Conservation (phyloP, 2,329 filamentous ascomycete genomes). For the Chaetomiaceae sp. region DNA sequence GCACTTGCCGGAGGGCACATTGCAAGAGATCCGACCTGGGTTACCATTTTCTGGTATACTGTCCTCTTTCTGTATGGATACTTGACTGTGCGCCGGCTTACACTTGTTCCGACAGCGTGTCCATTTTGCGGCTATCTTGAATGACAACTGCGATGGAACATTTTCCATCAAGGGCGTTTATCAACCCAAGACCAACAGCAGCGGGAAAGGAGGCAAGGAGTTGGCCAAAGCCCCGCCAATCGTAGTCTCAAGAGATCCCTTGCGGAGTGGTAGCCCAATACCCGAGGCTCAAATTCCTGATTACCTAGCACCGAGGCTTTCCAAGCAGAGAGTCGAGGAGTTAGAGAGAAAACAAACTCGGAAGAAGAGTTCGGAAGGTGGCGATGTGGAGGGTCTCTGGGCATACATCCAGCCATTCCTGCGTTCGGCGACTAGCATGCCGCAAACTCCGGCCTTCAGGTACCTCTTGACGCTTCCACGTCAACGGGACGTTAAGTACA, state of each 20-base stretch:
- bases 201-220: constrained; percentile 15
- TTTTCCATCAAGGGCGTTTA: constrained; percentile 18
- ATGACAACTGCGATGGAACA: constrained; percentile 26
- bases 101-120: constrained; percentile 4
- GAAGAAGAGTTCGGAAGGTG: background rate
- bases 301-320: background rate
- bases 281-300: background rate
- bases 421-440: background rate
- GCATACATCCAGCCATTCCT: constrained; percentile 27
- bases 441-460: constrained; percentile 18
- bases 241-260: constrained; percentile 17
- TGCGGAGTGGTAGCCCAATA: background rate
- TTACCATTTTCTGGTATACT: constrained; percentile 24
- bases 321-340: no score
- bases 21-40: constrained; percentile 17
- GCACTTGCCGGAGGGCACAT: constrained; percentile 21
- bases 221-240: constrained; percentile 14
- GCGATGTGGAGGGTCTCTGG: constrained; percentile 24
- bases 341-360: no score
- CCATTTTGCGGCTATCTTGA: constrained; percentile 20
- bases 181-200: background rate
- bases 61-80: background rate
- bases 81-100: background rate
- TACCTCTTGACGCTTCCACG: constrained; percentile 27
- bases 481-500: constrained; percentile 28